Evolutionary conservation across 768 basidiomycete genomes (phyloP).

Genomic region (Suillus lakei): DNA sequence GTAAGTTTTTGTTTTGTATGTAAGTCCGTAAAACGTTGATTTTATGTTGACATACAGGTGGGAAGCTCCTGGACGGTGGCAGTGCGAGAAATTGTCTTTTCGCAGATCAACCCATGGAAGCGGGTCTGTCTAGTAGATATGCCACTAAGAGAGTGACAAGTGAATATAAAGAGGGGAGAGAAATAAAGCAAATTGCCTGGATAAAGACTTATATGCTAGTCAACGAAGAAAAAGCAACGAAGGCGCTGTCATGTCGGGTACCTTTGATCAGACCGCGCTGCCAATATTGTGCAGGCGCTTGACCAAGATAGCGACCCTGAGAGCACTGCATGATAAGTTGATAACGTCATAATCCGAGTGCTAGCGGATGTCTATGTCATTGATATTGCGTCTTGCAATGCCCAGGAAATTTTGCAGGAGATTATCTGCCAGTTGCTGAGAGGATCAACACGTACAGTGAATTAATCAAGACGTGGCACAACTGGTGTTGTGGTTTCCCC

Average conservation of each 20-base stretch:
- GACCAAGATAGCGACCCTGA: neutral
- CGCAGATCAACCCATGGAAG: too few species aligned
- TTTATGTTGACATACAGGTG: neutral
- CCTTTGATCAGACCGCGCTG: neutral
- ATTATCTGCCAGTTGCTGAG: too few species aligned
- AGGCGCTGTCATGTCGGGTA: constrained; percentile 1
- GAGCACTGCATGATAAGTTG: neutral
- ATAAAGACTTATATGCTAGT: neutral
- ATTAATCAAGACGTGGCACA: neutral
- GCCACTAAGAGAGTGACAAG: neutral
- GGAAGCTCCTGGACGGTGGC: neutral
- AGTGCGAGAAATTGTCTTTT: neutral
- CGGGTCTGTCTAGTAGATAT: neutral
- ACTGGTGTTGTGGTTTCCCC: neutral
- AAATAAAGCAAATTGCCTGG: neutral
- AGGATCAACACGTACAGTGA: neutral
- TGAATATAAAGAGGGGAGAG: neutral
- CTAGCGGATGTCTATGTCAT: neutral
- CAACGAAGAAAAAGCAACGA: neutral
- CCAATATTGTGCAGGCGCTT: neutral
- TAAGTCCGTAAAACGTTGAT: neutral
- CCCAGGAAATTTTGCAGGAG: neutral
- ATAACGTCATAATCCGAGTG: neutral
- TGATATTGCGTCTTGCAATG: neutral
- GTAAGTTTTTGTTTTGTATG: neutral